Conservation (phyloP, 192 early-diverging fungal genomes). For the Coemansia sp. region DNA sequence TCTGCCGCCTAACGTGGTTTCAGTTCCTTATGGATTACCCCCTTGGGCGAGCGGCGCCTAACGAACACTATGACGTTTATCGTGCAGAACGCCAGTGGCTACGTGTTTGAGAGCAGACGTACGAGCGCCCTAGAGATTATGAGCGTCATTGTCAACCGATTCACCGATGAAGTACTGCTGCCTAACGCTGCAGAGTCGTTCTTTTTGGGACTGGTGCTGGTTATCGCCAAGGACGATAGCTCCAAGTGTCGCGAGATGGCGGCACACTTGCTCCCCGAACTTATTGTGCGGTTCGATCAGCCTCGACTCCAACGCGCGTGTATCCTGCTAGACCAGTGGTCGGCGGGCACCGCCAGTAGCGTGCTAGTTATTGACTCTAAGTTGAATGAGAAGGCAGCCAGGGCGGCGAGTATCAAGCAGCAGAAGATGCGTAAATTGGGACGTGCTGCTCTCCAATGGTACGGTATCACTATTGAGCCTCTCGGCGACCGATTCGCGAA, state of each 20-base stretch:
- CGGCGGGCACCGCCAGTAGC: slow-evolving; percentile 38
- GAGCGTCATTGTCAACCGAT: slow-evolving; percentile 74
- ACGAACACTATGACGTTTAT: slow-evolving; percentile 85
- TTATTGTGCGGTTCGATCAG: slow-evolving; percentile 67
- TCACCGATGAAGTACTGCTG: slow-evolving; percentile 72
- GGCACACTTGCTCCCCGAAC: slow-evolving; percentile 66
- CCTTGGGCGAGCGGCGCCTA: slow-evolving; percentile 80
- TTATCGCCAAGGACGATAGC: slow-evolving; percentile 88
- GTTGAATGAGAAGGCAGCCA: slow-evolving; percentile 9
- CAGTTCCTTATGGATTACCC: slow-evolving; percentile 95
- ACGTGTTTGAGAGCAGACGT: slow-evolving; percentile 90
- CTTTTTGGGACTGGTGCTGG: slow-evolving; percentile 83
- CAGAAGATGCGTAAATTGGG: slow-evolving; percentile 64
- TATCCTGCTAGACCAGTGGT: slow-evolving; percentile 79
- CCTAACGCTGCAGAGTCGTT: slow-evolving; percentile 77
- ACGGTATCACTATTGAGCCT: slow-evolving; percentile 81
- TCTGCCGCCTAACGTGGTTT: slow-evolving; percentile 79
- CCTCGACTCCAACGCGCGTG: slow-evolving; percentile 64
- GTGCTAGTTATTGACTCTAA: background rate
- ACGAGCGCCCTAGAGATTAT: slow-evolving; percentile 89
- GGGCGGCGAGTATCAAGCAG: slow-evolving; percentile 9
- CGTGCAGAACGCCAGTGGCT: slow-evolving; percentile 82
- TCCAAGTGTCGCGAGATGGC: slow-evolving; percentile 90
- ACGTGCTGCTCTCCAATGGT: slow-evolving; percentile 80
- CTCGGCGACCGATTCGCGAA: slow-evolving; percentile 64